Base-by-base conservation (phyloP, 331 rosid species). In the Pyrus hybrid region DNA sequence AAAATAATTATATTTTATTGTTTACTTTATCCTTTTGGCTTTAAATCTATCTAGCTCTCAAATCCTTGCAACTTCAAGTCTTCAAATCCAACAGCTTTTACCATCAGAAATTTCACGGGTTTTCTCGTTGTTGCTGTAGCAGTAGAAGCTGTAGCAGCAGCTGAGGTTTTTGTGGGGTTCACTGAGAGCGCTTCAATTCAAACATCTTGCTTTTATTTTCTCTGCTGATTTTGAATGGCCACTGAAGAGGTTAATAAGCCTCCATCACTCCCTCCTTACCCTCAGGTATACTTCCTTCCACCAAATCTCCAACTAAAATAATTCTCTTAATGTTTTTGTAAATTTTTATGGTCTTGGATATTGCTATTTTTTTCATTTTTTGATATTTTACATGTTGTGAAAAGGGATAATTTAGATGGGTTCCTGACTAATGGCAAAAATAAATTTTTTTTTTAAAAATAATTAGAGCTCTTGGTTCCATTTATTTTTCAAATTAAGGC, bases 201-300 rank as follows among this genome's bases (percentile, higher is more conserved):
- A 65, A 80, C 62, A 63, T 62, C 14, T 29, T 41, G 3, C 12
- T 18, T 35, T 18, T 21, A 9, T 28, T 65, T 25, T 63, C 58
- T 53, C 76, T 72, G 72, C 84, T 43, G 12, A 73, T 7, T 29
- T 82, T 77, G 64, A 84, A 91, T 93, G 98, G 96, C 96, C 71
- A 54, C 90, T 20, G 88, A 63, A 84, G 86, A 81, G 64, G 77
- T 84, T 71, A 84, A 81, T 47, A 86, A 86, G 29, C 83, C 85
- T 49, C 81, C 77, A 14, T 80, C 95, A 20, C 87, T 90, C 29
- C 96, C 91, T 74, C 85, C 95, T 25, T 93, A 93, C 81, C 88
- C 93, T 17, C 68, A 87, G 91, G 91, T 87, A n/a, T n/a, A 72
- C 74, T 67, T 72, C 74, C 71, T 67, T 72, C 72, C 3, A 29